Conservation (phyloP, 164 flowering plant species). For the Aristolochia californica region DNA sequence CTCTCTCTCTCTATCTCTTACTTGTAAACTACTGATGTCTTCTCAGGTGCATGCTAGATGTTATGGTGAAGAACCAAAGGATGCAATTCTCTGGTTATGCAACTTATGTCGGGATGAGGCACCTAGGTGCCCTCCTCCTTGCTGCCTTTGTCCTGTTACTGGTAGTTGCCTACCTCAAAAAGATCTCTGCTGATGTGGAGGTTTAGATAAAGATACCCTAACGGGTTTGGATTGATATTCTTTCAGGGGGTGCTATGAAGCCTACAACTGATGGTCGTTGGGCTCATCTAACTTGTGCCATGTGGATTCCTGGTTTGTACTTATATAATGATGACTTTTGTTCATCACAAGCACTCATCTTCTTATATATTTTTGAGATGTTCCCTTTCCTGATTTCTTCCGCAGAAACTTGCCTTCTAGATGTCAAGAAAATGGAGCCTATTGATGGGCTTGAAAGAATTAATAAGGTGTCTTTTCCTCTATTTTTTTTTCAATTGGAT, state of each 20-base stretch:
- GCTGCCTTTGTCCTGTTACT: conserved; percentile 90
- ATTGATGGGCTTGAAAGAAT: conserved; percentile 87
- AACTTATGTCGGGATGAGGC: conserved; percentile 86
- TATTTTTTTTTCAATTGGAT: too few relatives aligned
- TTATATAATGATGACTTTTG: not conserved
- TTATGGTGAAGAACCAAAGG: conserved; percentile 85
- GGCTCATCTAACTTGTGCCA: conserved; percentile 99
- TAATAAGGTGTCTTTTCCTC: conserved; percentile 43
- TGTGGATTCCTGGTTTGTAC: conserved; percentile 89
- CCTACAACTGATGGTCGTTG: conserved; percentile 95
- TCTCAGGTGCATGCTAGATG: conserved; percentile 94
- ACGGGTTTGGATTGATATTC: conserved; percentile 10
- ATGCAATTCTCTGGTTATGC: conserved; percentile 85
- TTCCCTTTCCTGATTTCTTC: conserved; percentile 10
- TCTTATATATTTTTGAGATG: not conserved
- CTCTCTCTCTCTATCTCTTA: not conserved
- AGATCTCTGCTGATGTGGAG: not conserved
- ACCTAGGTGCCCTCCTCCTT: conserved; percentile 56
- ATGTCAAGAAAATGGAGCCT: conserved; percentile 91
- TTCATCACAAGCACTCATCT: not conserved
- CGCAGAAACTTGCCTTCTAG: conserved; percentile 90
- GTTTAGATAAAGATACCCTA: not conserved
- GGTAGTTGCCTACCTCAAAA: conserved; percentile 31
- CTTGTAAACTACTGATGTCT: conserved; percentile 6
- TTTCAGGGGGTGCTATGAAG: conserved; percentile 95